A percentile compares a stretch with the other conserved stretches of the same genome.
Conservation (phyloP, 1,284 basidiomycete species). For the Ustilago tritici region DNA sequence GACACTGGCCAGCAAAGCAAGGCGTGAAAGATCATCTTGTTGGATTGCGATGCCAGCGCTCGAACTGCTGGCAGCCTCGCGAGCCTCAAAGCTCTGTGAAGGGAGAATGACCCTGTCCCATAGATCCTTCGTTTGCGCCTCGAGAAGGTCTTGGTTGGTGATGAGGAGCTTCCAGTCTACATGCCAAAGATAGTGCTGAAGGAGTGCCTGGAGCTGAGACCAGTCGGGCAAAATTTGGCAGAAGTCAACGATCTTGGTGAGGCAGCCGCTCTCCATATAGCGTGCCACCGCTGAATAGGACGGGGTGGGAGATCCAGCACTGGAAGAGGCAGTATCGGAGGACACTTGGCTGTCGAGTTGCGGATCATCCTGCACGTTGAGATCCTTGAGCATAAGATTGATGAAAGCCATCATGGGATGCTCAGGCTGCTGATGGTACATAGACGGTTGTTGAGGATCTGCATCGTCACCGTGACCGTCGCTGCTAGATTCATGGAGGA, state of each 20-base stretch:
- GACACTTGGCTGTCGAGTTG: slow-evolving; percentile 18
- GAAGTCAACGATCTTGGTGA: slow-evolving; percentile 33
- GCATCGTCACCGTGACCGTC: slow-evolving; percentile 21
- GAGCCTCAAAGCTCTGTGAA: slow-evolving; percentile 12
- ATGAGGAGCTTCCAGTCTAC: slow-evolving; percentile 55
- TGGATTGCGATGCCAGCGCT: slow-evolving; percentile 10
- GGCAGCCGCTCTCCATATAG: slow-evolving; percentile 24
- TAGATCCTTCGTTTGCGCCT: slow-evolving; percentile 34
- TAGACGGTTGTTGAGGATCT: slow-evolving; percentile 25
- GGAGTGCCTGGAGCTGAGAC: slow-evolving; percentile 19
- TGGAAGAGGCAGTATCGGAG: slow-evolving; percentile 18
- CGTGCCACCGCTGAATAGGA: slow-evolving; percentile 5
- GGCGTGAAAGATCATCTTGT: slow-evolving; percentile 38
- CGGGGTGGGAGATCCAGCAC: slow-evolving; percentile 6
- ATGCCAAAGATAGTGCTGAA: slow-evolving; percentile 42
- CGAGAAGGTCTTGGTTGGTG: slow-evolving; percentile 39
- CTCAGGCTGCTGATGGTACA: slow-evolving; percentile 11
- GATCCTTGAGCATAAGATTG: slow-evolving; percentile 54
- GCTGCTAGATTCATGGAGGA: slow-evolving; percentile 17
- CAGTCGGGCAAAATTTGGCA: slow-evolving; percentile 39
- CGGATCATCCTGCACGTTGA: slow-evolving; percentile 25
- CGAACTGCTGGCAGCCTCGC: not conserved
- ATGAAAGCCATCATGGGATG: slow-evolving; percentile 52
- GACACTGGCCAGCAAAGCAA: slow-evolving; percentile 37
- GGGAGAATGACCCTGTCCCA: slow-evolving; percentile 34